These are phyloP conservation scores for Fusarium sp. DNA, from an alignment of 2,329 filamentous ascomycete genomes.

Conservation along the genomic window DNA sequence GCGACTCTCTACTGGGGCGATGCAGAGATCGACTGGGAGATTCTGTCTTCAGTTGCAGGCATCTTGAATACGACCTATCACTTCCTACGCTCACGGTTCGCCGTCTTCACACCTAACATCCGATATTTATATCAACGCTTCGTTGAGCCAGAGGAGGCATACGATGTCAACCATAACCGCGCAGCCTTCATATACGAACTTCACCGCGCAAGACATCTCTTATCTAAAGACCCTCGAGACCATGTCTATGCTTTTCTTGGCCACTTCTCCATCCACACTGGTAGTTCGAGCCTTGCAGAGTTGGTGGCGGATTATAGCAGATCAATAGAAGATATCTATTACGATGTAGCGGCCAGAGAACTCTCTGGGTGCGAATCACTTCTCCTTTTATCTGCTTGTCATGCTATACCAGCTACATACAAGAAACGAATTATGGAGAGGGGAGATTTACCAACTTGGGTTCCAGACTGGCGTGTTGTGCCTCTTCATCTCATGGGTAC, in stretches of 20 bases:
- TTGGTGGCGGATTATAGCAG: constrained; percentile 45
- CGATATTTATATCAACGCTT: constrained; percentile 47
- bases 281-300: constrained; percentile 34
- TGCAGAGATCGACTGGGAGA: constrained; percentile 46
- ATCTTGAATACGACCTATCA: constrained; percentile 49
- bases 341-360: constrained; percentile 46
- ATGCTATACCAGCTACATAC: constrained; percentile 30
- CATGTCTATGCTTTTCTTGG: constrained; percentile 51
- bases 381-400: constrained; percentile 45
- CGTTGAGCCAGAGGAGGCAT: constrained; percentile 44
- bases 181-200: constrained; percentile 50
- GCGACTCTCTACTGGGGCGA: constrained; percentile 50
- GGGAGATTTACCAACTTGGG: constrained; percentile 48
- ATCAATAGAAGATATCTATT: constrained; percentile 46
- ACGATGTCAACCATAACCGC: constrained; percentile 45
- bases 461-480: constrained; percentile 50
- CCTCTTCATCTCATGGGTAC: constrained; percentile 48
- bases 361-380: constrained; percentile 44
- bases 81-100: constrained; percentile 44
- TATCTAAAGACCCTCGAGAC: constrained; percentile 47
- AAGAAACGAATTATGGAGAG: constrained; percentile 3
- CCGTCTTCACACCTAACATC: constrained; percentile 47
- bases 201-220: constrained; percentile 48
- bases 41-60: constrained; percentile 44
- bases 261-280: constrained; percentile 45